Percentiles rank a stretch among this genome's conserved stretches.
Evolutionary conservation across 352 stramenopile genomes (phyloP).

Genomic region (Pythium oligandrum): DNA sequence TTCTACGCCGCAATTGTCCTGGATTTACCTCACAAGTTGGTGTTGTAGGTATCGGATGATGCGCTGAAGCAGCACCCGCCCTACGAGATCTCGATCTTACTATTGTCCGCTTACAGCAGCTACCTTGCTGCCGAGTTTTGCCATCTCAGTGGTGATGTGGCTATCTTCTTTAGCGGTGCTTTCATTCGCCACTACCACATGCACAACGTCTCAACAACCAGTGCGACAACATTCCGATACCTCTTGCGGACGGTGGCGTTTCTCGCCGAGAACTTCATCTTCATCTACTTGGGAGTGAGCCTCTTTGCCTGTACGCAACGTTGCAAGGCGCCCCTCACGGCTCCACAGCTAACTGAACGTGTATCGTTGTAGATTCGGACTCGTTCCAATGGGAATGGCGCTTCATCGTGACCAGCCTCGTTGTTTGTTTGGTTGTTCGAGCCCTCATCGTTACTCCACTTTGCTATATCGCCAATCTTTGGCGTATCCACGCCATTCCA

Average conservation of each 20-base stretch:
- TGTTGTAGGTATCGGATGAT: slow-evolving; percentile 23
- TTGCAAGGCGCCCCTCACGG: not conserved
- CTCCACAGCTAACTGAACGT: slow-evolving; percentile 1
- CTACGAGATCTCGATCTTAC: slow-evolving; percentile 61
- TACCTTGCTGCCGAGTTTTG: slow-evolving; percentile 66
- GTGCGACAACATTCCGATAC: slow-evolving; percentile 27
- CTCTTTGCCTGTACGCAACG: slow-evolving; percentile 27
- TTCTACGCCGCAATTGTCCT: not conserved
- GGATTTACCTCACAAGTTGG: not conserved
- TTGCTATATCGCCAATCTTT: slow-evolving; percentile 22
- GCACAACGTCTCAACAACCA: slow-evolving; percentile 29
- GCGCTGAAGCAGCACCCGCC: slow-evolving; percentile 44
- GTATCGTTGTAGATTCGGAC: slow-evolving; percentile 17
- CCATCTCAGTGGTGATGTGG: slow-evolving; percentile 83
- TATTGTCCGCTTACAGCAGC: slow-evolving; percentile 68
- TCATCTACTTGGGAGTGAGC: slow-evolving; percentile 34
- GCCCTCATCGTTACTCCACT: slow-evolving; percentile 27
- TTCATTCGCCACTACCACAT: slow-evolving; percentile 54
- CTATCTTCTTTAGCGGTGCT: slow-evolving; percentile 90
- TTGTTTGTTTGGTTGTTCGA: slow-evolving; percentile 23
- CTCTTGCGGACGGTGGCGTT: slow-evolving; percentile 35
- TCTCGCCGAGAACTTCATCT: slow-evolving; percentile 42
- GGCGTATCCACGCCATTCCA: slow-evolving; percentile 23
- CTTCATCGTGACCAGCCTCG: slow-evolving; percentile 26
- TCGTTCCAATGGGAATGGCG: slow-evolving; percentile 35